Percentiles rank a stretch among this genome's conserved stretches.
Conservation (phyloP, 768 basidiomycete genomes). For the Boletellus ananiceps region DNA sequence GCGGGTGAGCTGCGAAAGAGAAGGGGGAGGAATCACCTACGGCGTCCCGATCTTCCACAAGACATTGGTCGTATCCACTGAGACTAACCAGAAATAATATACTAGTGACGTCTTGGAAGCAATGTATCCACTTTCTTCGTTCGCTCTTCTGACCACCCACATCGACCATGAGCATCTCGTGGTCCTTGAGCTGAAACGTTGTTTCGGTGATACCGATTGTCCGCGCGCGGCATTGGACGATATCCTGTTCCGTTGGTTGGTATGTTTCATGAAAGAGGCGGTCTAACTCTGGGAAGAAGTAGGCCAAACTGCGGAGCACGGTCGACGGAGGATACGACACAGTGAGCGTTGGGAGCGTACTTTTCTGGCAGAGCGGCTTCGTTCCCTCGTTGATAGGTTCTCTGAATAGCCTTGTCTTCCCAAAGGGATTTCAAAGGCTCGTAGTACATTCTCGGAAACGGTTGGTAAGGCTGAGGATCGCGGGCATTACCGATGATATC, state of each 20-base stretch:
- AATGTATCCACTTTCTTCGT: slow-evolving; percentile 90
- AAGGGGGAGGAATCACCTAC: slow-evolving; percentile 41
- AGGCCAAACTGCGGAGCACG: slow-evolving; percentile 45
- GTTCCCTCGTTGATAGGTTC: slow-evolving; percentile 77
- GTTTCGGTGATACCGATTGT: slow-evolving; percentile 93
- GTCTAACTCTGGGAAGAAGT: slow-evolving; percentile 78
- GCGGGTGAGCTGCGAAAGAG: slow-evolving; percentile 2
- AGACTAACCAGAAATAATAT: slow-evolving; percentile 89
- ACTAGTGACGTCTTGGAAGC: slow-evolving; percentile 91
- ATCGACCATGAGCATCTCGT: slow-evolving; percentile 91
- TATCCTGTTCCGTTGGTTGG: slow-evolving; percentile 79
- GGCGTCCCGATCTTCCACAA: slow-evolving; percentile 89
- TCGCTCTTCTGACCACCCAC: slow-evolving; percentile 94
- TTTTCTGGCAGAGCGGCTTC: slow-evolving; percentile 92
- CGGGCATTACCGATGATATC: slow-evolving; percentile 61
- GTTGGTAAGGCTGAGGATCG: slow-evolving; percentile 75
- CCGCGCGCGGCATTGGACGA: slow-evolving; percentile 78
- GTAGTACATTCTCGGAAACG: slow-evolving; percentile 67
- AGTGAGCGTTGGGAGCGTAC: slow-evolving; percentile 36
- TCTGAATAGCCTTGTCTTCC: slow-evolving; percentile 70
- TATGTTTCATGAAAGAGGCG: slow-evolving; percentile 74
- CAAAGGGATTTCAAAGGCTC: slow-evolving; percentile 70
- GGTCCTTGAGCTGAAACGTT: slow-evolving; percentile 69
- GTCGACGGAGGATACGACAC: background rate
- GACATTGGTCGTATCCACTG: slow-evolving; percentile 91